Base-by-base conservation (phyloP, 345 rosid species). In the Gossypioides kirkii region DNA sequence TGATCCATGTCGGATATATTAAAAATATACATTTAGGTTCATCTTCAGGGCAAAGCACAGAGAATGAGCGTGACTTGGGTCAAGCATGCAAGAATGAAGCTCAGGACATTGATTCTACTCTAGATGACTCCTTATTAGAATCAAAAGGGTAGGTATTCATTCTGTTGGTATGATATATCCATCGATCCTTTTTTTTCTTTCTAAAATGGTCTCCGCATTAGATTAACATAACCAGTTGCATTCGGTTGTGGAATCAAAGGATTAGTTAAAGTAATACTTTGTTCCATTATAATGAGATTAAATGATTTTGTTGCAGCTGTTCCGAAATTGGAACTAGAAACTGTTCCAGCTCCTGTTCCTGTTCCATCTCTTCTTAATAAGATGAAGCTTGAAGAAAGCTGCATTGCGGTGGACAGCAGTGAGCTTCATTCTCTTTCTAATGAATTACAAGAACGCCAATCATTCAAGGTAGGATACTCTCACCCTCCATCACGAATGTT, bases 351-450 rank as follows among this genome's bases (percentile, higher is more conserved):
- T 55, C 4, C 41, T 25, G 26, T 47, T 55, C 4, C 41, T 25
- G 26, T 47, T 36, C 66, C 50, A 42, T 77, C 74, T 50, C 43
- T 65, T 50, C 43, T 65, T 22, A 49, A 28, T 42, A 6, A 47
- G 41, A 52, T 7, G 49, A 77, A 77, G 43, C 78, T 73, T 20
- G 81, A 77, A 59, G 83, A 63, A 43, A 78, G 82, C 61, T 83
- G 82, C 77, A 54, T 80, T 49, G 1, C 77, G 8, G 73, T 73
- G 52, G 55, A 75, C 47, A 13, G 59, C n/a, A 61, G 20, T 26
- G 80, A 73, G 46, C 74, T 64, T 12, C 36, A 11, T 42, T 77
- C 69, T 10, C 25, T 70, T 20, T 53, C 73, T 46, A n/a, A 22
- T 45, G 76, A 72, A 63, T 43, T 66, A 25, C 61, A 42, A 56